phyloP scores from a whole-genome alignment of 192 early-diverging fungal genomes.

The Podila verticillata region DNA sequence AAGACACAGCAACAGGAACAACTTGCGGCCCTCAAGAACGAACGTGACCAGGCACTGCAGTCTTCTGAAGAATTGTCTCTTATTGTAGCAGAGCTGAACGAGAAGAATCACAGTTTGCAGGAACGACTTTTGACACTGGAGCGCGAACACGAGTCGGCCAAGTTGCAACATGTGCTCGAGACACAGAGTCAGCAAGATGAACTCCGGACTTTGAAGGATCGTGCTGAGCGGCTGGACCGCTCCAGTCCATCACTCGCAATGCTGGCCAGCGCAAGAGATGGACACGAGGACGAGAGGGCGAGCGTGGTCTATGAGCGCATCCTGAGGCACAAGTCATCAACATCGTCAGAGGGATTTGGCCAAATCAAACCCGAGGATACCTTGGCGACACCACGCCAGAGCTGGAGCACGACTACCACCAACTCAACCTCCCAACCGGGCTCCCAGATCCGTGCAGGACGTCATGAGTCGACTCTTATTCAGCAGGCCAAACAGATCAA shows the following conservation, averaged over 20 bases:
- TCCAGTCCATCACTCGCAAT: slow-evolving; percentile 5
- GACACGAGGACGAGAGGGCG: slow-evolving; percentile 3
- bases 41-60: slow-evolving; percentile 34
- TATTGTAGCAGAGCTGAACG: slow-evolving; percentile 45
- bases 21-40: slow-evolving; percentile 12
- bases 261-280: slow-evolving; percentile 18
- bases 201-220: slow-evolving; percentile 25
- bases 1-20: neutral
- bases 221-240: slow-evolving; percentile 51
- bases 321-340: slow-evolving; percentile 31
- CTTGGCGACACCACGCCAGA: slow-evolving; percentile 41
- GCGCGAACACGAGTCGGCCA: slow-evolving; percentile 38
- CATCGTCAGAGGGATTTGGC: slow-evolving; percentile 13
- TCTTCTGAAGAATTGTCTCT: slow-evolving; percentile 40
- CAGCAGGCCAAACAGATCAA: slow-evolving; percentile 51
- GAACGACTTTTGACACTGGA: slow-evolving; percentile 31
- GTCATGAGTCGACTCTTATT: slow-evolving; percentile 48
- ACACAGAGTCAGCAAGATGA: slow-evolving; percentile 26
- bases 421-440: slow-evolving; percentile 1
- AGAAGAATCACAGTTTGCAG: slow-evolving; percentile 45
- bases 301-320: slow-evolving; percentile 14
- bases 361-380: slow-evolving; percentile 23
- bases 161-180: slow-evolving; percentile 36
- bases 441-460: slow-evolving; percentile 12
- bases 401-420: slow-evolving; percentile 35